phyloP scores from a whole-genome alignment of 2,329 filamentous ascomycete genomes.

The Ascochyta pisi region DNA sequence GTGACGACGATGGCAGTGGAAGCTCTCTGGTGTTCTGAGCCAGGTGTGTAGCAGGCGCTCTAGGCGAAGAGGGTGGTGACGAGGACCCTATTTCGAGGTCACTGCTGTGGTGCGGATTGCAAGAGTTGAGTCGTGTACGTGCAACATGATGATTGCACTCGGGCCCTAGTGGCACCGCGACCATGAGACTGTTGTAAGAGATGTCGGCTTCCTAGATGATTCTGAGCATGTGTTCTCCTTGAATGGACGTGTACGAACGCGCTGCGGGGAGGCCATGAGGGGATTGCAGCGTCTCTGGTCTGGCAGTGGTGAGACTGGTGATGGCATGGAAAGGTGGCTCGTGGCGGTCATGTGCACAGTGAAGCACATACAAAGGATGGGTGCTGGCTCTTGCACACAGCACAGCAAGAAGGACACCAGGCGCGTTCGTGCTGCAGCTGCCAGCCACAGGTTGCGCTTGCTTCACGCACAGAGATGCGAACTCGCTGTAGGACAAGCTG shows the following conservation, averaged over 20 bases:
- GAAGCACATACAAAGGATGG: neutral
- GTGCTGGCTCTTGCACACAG: neutral
- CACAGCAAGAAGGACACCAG: conserved; percentile 7
- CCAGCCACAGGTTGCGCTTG: conserved; percentile 12
- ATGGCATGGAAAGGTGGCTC: neutral
- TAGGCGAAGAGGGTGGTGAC: conserved; percentile 1
- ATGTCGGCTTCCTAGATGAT: neutral
- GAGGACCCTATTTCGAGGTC: neutral
- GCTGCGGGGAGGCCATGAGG: conserved; percentile 1
- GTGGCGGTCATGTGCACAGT: conserved; percentile 1
- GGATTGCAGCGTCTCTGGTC: neutral
- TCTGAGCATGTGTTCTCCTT: neutral
- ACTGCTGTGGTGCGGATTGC: conserved; percentile 1
- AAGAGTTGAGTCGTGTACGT: neutral
- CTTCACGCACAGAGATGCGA: conserved; percentile 8
- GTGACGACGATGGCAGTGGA: conserved; percentile 1
- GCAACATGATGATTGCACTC: neutral
- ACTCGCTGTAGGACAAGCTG: conserved; percentile 3
- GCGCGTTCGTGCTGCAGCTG: conserved; percentile 3
- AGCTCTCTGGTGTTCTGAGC: neutral
- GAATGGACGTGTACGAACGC: neutral
- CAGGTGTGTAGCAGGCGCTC: conserved; percentile 10
- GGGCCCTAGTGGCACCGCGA: neutral
- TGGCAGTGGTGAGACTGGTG: neutral
- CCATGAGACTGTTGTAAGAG: neutral